phyloP scores from a whole-genome alignment of 208 protist genomes.

The Polymyxa betae region DNA sequence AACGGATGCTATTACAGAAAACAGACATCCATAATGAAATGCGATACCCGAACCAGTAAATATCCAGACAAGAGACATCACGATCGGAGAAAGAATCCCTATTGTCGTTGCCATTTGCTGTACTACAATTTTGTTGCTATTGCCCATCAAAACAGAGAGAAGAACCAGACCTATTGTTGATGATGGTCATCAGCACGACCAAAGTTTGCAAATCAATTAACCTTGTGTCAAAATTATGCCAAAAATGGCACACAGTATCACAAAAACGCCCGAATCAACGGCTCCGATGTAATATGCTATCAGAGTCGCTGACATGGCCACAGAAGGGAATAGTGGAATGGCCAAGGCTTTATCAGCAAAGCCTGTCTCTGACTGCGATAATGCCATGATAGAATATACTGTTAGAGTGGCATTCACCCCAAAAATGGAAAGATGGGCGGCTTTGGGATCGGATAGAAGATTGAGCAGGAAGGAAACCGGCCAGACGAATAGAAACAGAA shows the following conservation, averaged over 20 bases:
- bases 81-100: constrained; percentile 13
- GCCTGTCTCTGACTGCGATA: constrained; percentile 17
- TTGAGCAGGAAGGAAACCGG: constrained; percentile 22
- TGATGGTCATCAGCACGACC: background rate
- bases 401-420: background rate
- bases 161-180: background rate
- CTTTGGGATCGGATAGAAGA: background rate
- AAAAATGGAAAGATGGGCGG: constrained; percentile 3
- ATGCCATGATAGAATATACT: constrained; percentile 37
- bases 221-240: background rate
- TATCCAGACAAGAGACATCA: constrained; percentile 34
- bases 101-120: constrained; percentile 22
- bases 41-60: background rate
- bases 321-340: constrained; percentile 30
- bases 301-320: constrained; percentile 32
- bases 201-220: background rate
- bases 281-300: constrained; percentile 38
- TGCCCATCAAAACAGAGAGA: constrained; percentile 30
- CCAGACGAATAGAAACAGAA: constrained; percentile 38
- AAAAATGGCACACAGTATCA: background rate
- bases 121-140: constrained; percentile 4
- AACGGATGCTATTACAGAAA: constrained; percentile 20
- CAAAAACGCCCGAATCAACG: background rate
- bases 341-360: background rate
- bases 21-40: constrained; percentile 24